phyloP scores from a whole-genome alignment of 2,329 filamentous ascomycete genomes.

The Paraphoma chrysanthemicola region DNA sequence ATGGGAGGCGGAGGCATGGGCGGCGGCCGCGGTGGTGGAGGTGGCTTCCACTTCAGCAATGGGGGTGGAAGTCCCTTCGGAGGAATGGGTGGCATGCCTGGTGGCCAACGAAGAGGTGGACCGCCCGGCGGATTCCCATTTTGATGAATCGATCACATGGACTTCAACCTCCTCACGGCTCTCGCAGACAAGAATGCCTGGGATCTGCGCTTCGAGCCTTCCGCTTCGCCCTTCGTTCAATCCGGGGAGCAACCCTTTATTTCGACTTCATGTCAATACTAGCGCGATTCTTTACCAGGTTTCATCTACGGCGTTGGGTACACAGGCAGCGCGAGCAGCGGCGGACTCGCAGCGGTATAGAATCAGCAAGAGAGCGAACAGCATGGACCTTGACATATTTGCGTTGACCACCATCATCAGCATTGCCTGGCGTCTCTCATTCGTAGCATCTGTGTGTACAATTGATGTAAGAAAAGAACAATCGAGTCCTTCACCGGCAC shows the following conservation, averaged over 20 bases:
- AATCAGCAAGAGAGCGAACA: slow-evolving; percentile 6
- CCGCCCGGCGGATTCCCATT: slow-evolving; percentile 42
- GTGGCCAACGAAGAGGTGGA: slow-evolving; percentile 39
- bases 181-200: not conserved
- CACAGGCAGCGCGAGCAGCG: slow-evolving; percentile 31
- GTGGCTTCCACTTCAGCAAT: slow-evolving; percentile 53
- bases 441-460: slow-evolving; percentile 1
- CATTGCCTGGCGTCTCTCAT: slow-evolving; percentile 26
- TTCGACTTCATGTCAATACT: slow-evolving; percentile 29
- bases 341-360: slow-evolving; percentile 18
- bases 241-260: not conserved
- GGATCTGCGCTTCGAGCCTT: not conserved
- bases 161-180: not conserved
- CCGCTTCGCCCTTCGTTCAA: not conserved
- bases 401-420: slow-evolving; percentile 8
- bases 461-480: not conserved
- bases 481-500: no score
- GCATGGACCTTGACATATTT: slow-evolving; percentile 15
- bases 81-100: slow-evolving; percentile 45
- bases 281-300: slow-evolving; percentile 14
- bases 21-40: slow-evolving; percentile 54
- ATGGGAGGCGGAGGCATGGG: slow-evolving; percentile 47
- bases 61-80: slow-evolving; percentile 51
- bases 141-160: slow-evolving; percentile 1
- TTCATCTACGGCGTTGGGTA: slow-evolving; percentile 35